Evolutionary conservation across 1,139 yeast species (phyloP).

Genomic region (Geotrichum cucujoidarum): DNA sequence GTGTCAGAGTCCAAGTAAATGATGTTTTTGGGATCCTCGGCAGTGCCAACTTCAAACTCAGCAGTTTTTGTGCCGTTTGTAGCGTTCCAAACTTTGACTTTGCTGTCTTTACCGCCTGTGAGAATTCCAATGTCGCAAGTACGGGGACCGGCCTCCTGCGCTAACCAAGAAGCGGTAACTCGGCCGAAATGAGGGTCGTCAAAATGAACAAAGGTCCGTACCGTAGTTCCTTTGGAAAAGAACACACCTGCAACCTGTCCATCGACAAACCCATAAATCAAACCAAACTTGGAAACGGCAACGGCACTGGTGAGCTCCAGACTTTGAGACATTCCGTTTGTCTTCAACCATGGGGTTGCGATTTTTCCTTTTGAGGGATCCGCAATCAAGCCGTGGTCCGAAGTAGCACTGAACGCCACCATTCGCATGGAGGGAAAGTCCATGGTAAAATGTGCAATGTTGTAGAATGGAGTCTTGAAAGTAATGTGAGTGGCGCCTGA

Average conservation of each 20-base stretch:
- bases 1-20: slow-evolving; percentile 28
- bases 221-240: slow-evolving; percentile 33
- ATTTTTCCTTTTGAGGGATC: slow-evolving; percentile 36
- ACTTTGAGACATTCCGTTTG: slow-evolving; percentile 20
- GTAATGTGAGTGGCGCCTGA: slow-evolving; percentile 30
- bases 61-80: slow-evolving; percentile 19
- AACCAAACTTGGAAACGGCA: slow-evolving; percentile 35
- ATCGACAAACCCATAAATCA: slow-evolving; percentile 31
- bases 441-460: slow-evolving; percentile 28
- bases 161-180: slow-evolving; percentile 34
- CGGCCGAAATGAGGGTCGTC: slow-evolving; percentile 26
- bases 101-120: slow-evolving; percentile 31
- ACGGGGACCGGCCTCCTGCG: slow-evolving; percentile 29
- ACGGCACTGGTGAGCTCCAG: slow-evolving; percentile 18
- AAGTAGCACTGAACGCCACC: slow-evolving; percentile 27
- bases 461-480: slow-evolving; percentile 28
- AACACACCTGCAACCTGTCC: slow-evolving; percentile 30
- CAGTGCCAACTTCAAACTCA: slow-evolving; percentile 19
- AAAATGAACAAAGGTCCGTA: slow-evolving; percentile 29
- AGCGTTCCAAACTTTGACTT: slow-evolving; percentile 27
- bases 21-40: slow-evolving; percentile 17
- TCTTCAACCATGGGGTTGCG: slow-evolving; percentile 31
- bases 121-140: slow-evolving; percentile 25
- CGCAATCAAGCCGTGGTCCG: slow-evolving; percentile 32
- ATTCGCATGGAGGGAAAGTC: slow-evolving; percentile 32